A percentile compares a stretch with the other conserved stretches of the same genome.
phyloP scores from a whole-genome alignment of 164 flowering plant genomes.

The Sextonia rubra region DNA sequence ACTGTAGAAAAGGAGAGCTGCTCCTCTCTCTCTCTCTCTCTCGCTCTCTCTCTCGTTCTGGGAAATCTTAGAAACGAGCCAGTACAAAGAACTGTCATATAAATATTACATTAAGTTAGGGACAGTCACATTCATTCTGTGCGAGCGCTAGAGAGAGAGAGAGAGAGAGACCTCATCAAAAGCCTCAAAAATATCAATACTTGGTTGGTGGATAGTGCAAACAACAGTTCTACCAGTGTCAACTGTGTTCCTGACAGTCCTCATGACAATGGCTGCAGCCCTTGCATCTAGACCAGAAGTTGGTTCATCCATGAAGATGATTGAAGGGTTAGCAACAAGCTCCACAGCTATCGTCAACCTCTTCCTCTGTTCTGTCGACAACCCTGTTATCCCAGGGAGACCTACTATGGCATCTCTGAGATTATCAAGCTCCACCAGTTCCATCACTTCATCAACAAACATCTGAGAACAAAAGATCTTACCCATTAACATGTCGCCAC shows the following conservation, averaged over 20 bases:
- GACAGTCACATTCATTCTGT: background rate
- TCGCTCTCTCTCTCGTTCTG: too few relatives aligned
- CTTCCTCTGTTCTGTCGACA: conserved; percentile 97
- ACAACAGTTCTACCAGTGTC: conserved; percentile 99
- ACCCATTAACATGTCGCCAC: too few relatives aligned
- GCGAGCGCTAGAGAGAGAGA: conserved; percentile 1
- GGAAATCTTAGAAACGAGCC: too few relatives aligned
- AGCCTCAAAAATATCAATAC: conserved; percentile 97
- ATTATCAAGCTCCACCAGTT: conserved; percentile 77
- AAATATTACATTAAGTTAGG: background rate
- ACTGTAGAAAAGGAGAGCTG: too few relatives aligned
- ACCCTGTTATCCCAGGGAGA: conserved; percentile 88
- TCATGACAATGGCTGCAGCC: conserved; percentile 99
- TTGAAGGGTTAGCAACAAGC: conserved; percentile 99
- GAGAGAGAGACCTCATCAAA: conserved; percentile 70
- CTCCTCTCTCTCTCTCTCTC: too few relatives aligned
- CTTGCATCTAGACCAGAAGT: conserved; percentile 99
- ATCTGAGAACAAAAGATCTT: conserved; percentile 31
- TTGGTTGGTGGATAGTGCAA: conserved; percentile 98
- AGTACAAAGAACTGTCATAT: too few relatives aligned
- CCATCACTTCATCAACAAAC: conserved; percentile 94
- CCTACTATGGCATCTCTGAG: conserved; percentile 93
- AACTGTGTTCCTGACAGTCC: conserved; percentile 95
- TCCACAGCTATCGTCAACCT: conserved; percentile 98
- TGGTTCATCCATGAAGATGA: conserved; percentile 99